Conservation (phyloP, 2,329 filamentous ascomycete species). For the Verticillium isaacii region DNA sequence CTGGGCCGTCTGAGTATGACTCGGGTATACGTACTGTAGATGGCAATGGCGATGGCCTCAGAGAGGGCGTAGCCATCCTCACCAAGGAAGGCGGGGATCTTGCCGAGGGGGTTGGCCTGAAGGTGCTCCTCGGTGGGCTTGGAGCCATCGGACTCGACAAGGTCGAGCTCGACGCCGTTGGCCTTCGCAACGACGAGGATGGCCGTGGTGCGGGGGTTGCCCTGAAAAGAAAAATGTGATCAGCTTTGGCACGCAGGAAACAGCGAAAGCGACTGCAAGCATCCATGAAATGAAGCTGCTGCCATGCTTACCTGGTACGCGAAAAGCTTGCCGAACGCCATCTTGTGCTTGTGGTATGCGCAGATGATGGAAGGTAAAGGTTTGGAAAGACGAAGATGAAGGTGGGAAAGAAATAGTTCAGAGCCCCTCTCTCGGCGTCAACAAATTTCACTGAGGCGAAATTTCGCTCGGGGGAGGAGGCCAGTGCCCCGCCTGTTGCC, state of each 20-base stretch:
- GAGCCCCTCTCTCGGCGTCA: background rate
- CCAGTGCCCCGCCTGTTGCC: background rate
- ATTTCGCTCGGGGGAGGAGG: background rate
- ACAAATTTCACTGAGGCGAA: constrained; percentile 1
- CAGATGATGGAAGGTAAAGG: constrained; percentile 18
- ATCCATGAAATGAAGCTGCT: background rate
- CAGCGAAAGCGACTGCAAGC: background rate
- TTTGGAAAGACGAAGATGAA: background rate
- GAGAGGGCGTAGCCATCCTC: constrained; percentile 84
- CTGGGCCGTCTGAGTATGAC: constrained; percentile 1
- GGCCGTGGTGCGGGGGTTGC: constrained; percentile 83
- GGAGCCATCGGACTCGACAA: constrained; percentile 65
- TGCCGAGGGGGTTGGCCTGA: constrained; percentile 81
- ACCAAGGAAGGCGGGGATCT: constrained; percentile 89
- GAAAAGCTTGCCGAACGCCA: constrained; percentile 98
- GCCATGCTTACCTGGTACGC: constrained; percentile 62
- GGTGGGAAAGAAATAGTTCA: background rate
- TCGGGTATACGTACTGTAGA: constrained; percentile 78
- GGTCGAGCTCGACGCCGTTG: constrained; percentile 89
- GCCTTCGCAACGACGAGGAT: constrained; percentile 95
- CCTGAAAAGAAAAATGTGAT: constrained; percentile 43
- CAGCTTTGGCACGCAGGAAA: background rate
- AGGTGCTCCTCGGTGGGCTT: constrained; percentile 72
- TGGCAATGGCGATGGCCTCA: constrained; percentile 90
- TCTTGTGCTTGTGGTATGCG: constrained; percentile 42